Conservation (phyloP, 1,284 basidiomycete genomes). For the Schizophyllum commune region DNA sequence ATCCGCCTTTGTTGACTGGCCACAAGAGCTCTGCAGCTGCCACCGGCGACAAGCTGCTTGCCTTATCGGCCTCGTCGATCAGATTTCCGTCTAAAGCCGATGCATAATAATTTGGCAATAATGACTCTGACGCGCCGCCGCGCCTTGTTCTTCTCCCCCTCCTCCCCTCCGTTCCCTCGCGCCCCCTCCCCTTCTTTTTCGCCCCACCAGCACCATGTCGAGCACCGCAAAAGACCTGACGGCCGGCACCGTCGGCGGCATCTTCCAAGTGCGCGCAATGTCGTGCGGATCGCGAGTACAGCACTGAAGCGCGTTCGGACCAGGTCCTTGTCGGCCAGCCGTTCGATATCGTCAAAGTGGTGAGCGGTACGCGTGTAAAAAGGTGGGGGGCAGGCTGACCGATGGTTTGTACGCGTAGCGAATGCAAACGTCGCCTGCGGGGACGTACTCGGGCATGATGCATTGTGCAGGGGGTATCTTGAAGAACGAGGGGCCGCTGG, state of each 20-base stretch:
- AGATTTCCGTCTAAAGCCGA: background rate
- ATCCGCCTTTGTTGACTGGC: no score
- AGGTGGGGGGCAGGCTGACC: background rate
- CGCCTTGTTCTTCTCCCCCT: background rate
- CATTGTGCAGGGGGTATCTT: conserved; percentile 86
- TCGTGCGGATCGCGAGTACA: conserved; percentile 5
- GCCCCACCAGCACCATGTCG: background rate
- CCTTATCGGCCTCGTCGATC: background rate
- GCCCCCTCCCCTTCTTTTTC: background rate
- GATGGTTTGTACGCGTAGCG: conserved; percentile 36
- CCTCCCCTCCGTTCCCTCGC: conserved; percentile 11
- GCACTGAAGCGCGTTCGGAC: conserved; percentile 9
- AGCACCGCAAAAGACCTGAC: conserved; percentile 70
- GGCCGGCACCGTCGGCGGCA: conserved; percentile 82
- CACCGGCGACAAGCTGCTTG: no score
- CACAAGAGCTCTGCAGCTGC: no score
- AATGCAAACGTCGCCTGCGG: conserved; percentile 91
- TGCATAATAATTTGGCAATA: background rate
- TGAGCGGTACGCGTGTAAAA: conserved; percentile 29
- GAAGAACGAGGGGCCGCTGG: conserved; percentile 86
- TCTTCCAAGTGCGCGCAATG: conserved; percentile 61
- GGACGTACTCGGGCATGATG: conserved; percentile 84
- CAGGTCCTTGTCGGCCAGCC: conserved; percentile 90
- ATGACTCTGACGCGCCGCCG: no score
- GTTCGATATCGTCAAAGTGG: conserved; percentile 96